Evolutionary conservation across 2,329 filamentous ascomycete species (phyloP).

Genomic region (Diaporthe ampelina): DNA sequence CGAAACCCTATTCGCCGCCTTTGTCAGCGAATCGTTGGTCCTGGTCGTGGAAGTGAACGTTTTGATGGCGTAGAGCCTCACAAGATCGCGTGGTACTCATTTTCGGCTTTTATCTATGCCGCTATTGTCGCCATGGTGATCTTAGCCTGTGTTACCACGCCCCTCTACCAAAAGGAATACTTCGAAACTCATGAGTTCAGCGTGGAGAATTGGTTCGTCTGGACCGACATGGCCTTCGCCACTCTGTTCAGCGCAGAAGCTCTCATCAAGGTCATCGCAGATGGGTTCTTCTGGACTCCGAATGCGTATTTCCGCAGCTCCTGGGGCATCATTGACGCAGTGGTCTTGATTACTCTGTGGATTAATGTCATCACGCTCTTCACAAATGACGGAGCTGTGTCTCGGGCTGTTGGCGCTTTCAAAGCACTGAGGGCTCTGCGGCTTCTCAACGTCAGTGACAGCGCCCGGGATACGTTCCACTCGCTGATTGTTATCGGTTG

Average conservation of each 20-base stretch:
- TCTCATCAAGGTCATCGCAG: constrained; percentile 91
- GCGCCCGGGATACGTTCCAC: constrained; percentile 95
- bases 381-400: constrained; percentile 85
- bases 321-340: constrained; percentile 95
- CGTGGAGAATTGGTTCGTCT: constrained; percentile 91
- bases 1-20: constrained; percentile 82
- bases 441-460: constrained; percentile 95
- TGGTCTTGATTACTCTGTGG: constrained; percentile 95
- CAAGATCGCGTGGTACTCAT: constrained; percentile 90
- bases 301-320: constrained; percentile 97
- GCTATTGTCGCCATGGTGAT: constrained; percentile 98
- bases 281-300: constrained; percentile 96
- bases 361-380: constrained; percentile 91
- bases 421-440: constrained; percentile 94
- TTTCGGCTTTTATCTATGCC: constrained; percentile 93
- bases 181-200: constrained; percentile 72
- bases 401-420: constrained; percentile 93
- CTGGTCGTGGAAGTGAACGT: constrained; percentile 87
- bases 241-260: constrained; percentile 89
- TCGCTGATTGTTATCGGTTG: constrained; percentile 94
- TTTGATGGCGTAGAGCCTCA: constrained; percentile 93
- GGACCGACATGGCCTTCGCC: constrained; percentile 92
- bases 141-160: constrained; percentile 93
- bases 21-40: constrained; percentile 92
- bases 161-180: constrained; percentile 92